These are phyloP conservation scores for Daucus carota DNA, from an alignment of 129 eudicot species.

Conservation along the genomic window DNA sequence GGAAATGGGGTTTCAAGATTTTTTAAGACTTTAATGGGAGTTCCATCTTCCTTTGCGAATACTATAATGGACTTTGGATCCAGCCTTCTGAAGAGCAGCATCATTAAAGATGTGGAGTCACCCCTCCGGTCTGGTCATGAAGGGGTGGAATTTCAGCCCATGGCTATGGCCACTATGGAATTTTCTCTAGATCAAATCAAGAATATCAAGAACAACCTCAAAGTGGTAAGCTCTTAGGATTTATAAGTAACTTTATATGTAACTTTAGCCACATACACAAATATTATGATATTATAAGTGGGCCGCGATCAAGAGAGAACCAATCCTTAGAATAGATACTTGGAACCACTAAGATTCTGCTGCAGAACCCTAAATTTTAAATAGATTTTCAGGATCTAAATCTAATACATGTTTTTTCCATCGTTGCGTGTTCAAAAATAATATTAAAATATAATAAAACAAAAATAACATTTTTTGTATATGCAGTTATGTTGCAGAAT, in stretches of 20 bases:
- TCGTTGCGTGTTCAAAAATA: no score
- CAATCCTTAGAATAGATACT: no score
- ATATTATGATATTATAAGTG: neutral
- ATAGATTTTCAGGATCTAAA: no score
- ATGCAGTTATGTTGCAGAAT: no score
- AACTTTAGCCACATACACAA: neutral
- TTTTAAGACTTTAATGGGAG: no score
- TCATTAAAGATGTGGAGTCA: neutral
- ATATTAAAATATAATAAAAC: no score
- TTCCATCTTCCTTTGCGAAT: neutral
- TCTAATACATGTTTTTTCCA: no score
- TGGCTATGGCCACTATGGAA: neutral
- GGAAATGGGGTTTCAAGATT: neutral
- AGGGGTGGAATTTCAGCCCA: neutral
- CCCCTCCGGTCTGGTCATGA: neutral
- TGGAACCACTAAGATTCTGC: no score
- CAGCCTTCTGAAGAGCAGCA: neutral
- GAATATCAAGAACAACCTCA: neutral
- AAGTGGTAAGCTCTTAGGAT: neutral
- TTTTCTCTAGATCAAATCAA: neutral
- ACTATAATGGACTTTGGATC: neutral
- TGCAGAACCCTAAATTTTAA: no score
- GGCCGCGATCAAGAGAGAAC: neutral
- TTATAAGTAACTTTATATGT: no score
- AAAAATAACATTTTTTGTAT: no score